Percentiles rank a stretch among this genome's conserved stretches.
Evolutionary conservation across 1,139 yeast genomes (phyloP).

Genomic region (Citeromyces hawaiiensis): DNA sequence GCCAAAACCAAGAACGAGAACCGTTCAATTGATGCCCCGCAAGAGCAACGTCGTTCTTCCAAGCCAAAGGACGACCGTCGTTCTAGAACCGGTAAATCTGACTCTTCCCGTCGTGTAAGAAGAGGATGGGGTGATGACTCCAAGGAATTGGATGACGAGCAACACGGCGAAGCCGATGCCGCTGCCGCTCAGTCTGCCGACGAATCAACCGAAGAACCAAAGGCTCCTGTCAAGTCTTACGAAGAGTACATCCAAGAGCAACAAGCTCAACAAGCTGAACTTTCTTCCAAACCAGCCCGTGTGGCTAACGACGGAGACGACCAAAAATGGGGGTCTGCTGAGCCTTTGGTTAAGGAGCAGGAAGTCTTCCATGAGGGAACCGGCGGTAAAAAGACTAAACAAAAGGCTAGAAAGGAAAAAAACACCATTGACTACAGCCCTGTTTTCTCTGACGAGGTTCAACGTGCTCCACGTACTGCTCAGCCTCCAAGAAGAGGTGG

Average conservation of each 20-base stretch:
- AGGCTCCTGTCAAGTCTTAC: constrained; percentile 37
- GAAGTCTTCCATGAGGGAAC: constrained; percentile 45
- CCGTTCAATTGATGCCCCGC: constrained; percentile 49
- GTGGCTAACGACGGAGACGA: constrained; percentile 49
- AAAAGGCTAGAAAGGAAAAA: constrained; percentile 59
- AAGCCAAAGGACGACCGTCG: constrained; percentile 74
- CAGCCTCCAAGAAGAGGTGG: constrained; percentile 14
- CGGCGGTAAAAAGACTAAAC: constrained; percentile 43
- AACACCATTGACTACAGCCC: constrained; percentile 55
- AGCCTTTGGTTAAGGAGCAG: constrained; percentile 41
- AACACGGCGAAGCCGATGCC: constrained; percentile 53
- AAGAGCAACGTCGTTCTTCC: constrained; percentile 24
- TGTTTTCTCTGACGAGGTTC: constrained; percentile 34
- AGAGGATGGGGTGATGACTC: constrained; percentile 80
- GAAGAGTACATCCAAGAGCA: constrained; percentile 64
- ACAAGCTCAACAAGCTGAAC: constrained; percentile 30
- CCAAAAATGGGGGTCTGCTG: constrained; percentile 42
- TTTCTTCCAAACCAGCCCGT: constrained; percentile 30
- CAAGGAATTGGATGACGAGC: constrained; percentile 48
- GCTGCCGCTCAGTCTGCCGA: constrained; percentile 29
- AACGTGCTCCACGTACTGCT: not conserved
- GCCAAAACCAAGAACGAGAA: constrained; percentile 66
- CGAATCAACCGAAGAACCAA: constrained; percentile 25
- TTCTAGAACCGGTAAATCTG: constrained; percentile 72
- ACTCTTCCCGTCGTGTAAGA: constrained; percentile 71